Evolutionary conservation across 179 eudicot species (phyloP).

Genomic region (Carnegiea gigantea): DNA sequence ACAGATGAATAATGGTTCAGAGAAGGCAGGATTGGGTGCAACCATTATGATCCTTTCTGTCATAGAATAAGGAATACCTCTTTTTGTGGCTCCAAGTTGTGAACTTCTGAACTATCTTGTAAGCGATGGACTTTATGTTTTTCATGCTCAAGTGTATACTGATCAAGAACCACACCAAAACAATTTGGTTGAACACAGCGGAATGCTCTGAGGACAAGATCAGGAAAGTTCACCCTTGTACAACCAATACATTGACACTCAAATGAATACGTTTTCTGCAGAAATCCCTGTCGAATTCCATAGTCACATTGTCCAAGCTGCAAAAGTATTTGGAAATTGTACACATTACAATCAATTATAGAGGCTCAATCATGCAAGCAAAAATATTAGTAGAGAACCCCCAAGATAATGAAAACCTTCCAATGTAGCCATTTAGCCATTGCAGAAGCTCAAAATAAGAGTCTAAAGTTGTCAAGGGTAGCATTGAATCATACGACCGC

Average conservation of each 20-base stretch:
- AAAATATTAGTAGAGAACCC: not conserved
- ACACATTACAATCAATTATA: not conserved
- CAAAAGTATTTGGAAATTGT: slow-evolving; percentile 13
- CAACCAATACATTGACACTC: slow-evolving; percentile 72
- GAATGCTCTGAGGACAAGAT: slow-evolving; percentile 67
- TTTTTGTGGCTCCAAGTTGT: slow-evolving; percentile 22
- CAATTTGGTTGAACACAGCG: slow-evolving; percentile 65
- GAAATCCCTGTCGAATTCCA: slow-evolving; percentile 47
- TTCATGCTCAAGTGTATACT: slow-evolving; percentile 36
- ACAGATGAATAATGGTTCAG: not conserved
- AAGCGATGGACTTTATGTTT: slow-evolving; percentile 41
- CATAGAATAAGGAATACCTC: slow-evolving; percentile 40
- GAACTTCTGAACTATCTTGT: slow-evolving; percentile 18
- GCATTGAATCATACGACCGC: not conserved
- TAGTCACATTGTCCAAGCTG: slow-evolving; percentile 83
- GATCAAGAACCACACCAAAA: slow-evolving; percentile 68
- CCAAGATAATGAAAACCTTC: not conserved
- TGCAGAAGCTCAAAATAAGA: slow-evolving; percentile 1
- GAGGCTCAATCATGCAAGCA: not conserved
- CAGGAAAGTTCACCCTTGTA: slow-evolving; percentile 59
- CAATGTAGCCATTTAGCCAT: not conserved
- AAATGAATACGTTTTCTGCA: slow-evolving; percentile 67
- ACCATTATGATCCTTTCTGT: not conserved
- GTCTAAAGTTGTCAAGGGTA: not conserved
- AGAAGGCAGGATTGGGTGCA: not conserved